Percentiles rank a stretch among this genome's conserved stretches.
These are phyloP conservation scores for Miscanthus lutarioriparius DNA, from an alignment of 176 grass and related monocot genomes.

Conservation along the genomic window DNA sequence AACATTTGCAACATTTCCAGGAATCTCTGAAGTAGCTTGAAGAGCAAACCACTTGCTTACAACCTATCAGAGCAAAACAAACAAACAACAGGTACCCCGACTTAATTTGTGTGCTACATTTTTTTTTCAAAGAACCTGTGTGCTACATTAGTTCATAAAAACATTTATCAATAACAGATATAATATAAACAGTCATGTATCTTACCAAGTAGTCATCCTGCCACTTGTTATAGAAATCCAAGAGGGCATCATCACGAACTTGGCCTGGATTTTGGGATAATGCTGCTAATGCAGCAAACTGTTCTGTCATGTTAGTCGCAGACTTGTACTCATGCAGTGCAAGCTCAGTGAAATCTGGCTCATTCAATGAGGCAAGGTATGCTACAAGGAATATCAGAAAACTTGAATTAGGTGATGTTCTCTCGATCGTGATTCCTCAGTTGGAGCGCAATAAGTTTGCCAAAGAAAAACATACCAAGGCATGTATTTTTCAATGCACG, in stretches of 20 bases:
- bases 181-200: not conserved
- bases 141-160: not conserved
- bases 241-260: constrained; percentile 82
- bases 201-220: constrained; percentile 93
- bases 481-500: constrained; percentile 87
- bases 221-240: constrained; percentile 89
- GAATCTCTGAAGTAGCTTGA: constrained; percentile 93
- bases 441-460: not conserved
- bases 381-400: constrained; percentile 49
- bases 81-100: constrained; percentile 6
- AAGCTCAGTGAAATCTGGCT: constrained; percentile 72
- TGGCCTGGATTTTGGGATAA: constrained; percentile 90
- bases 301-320: constrained; percentile 95
- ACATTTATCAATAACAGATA: not conserved
- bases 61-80: constrained; percentile 56
- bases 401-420: constrained; percentile 33
- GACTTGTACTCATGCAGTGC: constrained; percentile 81
- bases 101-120: not conserved
- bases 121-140: not conserved
- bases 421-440: constrained; percentile 16
- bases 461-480: constrained; percentile 63
- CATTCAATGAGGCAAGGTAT: constrained; percentile 83
- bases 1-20: constrained; percentile 80
- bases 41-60: constrained; percentile 99
- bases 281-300: constrained; percentile 95